These are phyloP conservation scores for Globisporangium acanthophoron DNA, from an alignment of 352 stramenopile species.

Conservation along the genomic window DNA sequence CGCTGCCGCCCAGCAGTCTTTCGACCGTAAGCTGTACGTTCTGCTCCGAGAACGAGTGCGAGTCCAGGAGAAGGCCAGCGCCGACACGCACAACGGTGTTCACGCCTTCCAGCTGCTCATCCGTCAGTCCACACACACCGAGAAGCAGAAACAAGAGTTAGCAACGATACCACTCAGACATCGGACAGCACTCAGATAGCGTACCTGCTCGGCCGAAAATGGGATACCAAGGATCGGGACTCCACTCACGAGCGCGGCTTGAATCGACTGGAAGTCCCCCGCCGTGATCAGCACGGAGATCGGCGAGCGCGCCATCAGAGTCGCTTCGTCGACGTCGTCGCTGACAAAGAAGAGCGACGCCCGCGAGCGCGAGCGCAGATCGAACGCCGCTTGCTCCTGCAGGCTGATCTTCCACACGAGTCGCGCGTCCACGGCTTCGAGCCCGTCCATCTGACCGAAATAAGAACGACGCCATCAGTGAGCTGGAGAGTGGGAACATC, in stretches of 20 bases:
- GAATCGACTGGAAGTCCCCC: constrained; percentile 50
- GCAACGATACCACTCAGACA: too few relatives aligned
- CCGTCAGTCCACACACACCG: background rate
- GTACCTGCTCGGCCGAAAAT: constrained; percentile 64
- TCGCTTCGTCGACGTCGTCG: constrained; percentile 35
- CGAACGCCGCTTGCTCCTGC: constrained; percentile 51
- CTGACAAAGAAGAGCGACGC: constrained; percentile 51
- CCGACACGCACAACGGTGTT: constrained; percentile 53
- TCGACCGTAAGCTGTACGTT: constrained; percentile 28
- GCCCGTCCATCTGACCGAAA: constrained; percentile 34
- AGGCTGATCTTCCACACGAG: constrained; percentile 59
- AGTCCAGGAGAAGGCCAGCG: constrained; percentile 37
- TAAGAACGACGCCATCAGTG: constrained; percentile 8
- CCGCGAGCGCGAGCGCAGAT: constrained; percentile 35
- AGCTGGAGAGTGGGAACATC: too few relatives aligned
- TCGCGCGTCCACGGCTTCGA: constrained; percentile 45
- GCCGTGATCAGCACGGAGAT: constrained; percentile 53
- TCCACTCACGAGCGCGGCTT: constrained; percentile 53
- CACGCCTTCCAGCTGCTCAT: constrained; percentile 47
- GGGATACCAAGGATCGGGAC: constrained; percentile 67
- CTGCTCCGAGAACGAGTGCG: constrained; percentile 25
- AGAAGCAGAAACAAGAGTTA: too few relatives aligned
- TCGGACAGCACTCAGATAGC: background rate
- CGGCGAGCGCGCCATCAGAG: constrained; percentile 29
- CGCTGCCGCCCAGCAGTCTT: constrained; percentile 23